phyloP scores from a whole-genome alignment of 164 flowering plant genomes.

The Berberis vulgaris region DNA sequence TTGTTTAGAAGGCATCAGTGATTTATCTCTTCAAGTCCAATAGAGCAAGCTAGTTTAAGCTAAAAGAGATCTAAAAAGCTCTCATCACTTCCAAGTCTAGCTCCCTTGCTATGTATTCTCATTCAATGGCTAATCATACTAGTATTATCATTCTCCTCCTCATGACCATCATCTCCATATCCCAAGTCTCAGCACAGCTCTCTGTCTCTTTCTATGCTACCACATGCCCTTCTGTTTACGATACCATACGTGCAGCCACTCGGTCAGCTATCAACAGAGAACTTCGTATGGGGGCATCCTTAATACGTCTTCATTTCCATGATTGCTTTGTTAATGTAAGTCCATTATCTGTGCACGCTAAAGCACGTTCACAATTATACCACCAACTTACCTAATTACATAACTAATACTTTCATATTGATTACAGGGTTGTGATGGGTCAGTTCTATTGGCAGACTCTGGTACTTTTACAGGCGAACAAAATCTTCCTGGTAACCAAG shows the following conservation, averaged over 20 bases:
- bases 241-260: neutral
- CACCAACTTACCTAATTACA: neutral
- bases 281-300: constrained; percentile 13
- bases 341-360: neutral
- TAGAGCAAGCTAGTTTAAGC: no score
- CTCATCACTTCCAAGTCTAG: no score
- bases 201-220: neutral
- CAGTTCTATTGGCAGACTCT: neutral
- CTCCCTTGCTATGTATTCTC: no score
- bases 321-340: constrained; percentile 3
- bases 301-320: constrained; percentile 1
- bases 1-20: no score
- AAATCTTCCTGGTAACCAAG: neutral
- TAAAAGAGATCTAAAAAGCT: no score
- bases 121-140: neutral
- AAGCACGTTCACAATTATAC: no score
- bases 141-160: neutral
- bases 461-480: constrained; percentile 1
- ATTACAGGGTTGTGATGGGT: constrained; percentile 17
- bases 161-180: neutral
- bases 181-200: constrained; percentile 1
- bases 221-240: neutral
- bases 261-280: constrained; percentile 14
- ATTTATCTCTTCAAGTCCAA: no score
- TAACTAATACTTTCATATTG: neutral